Evolutionary conservation across 306 rosid genomes (phyloP).

Genomic region (Acacia acuminata): DNA sequence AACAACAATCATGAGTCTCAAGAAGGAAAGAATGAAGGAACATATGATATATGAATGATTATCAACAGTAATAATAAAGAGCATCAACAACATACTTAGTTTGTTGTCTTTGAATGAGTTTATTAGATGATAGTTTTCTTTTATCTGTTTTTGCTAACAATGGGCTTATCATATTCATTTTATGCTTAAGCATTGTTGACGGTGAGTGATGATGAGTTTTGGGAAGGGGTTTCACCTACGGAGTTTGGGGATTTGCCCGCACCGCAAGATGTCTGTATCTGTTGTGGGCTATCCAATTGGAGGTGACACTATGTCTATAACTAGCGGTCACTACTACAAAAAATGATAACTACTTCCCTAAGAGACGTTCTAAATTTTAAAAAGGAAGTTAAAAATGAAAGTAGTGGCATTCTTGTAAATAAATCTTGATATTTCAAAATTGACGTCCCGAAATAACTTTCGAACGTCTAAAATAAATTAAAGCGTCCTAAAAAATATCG

Average conservation of each 20-base stretch:
- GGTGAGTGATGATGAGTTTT: conserved; percentile 75
- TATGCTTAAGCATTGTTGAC: conserved; percentile 69
- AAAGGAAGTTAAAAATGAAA: too few species aligned
- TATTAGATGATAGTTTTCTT: background rate
- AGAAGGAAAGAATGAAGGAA: too few species aligned
- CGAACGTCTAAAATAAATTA: too few species aligned
- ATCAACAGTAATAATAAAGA: background rate
- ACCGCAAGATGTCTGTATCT: too few species aligned
- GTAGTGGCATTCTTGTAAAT: too few species aligned
- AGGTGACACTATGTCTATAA: conserved; percentile 86
- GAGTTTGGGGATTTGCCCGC: conserved; percentile 80
- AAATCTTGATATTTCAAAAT: too few species aligned
- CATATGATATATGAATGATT: background rate
- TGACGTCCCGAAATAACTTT: too few species aligned
- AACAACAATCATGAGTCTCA: background rate
- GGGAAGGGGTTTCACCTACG: conserved; percentile 81
- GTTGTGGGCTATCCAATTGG: conserved; percentile 93
- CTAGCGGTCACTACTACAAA: too few species aligned
- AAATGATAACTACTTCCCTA: too few species aligned
- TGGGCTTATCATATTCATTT: conserved; percentile 2
- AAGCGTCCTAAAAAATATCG: too few species aligned
- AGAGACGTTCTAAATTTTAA: too few species aligned
- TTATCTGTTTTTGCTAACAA: background rate
- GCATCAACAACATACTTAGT: background rate
- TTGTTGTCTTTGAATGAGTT: background rate